These are phyloP conservation scores for Lathyrus tuberosus DNA, from an alignment of 306 rosid genomes.

Conservation along the genomic window DNA sequence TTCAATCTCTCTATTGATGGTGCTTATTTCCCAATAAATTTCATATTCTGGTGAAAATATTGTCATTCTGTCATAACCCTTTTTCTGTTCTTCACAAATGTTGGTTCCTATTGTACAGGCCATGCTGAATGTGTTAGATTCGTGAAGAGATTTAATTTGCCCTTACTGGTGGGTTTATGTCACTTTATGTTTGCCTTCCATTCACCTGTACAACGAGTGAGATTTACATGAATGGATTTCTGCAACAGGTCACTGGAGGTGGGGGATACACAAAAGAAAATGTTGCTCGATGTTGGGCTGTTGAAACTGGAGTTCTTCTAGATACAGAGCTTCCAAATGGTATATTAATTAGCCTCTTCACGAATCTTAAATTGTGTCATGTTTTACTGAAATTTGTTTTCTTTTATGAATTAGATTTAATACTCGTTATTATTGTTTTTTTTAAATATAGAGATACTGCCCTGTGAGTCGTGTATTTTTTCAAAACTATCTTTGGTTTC, in stretches of 20 bases:
- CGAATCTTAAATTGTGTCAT: slow-evolving; percentile 20
- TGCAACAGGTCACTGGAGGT: slow-evolving; percentile 89
- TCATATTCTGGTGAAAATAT: slow-evolving; percentile 36
- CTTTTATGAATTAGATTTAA: slow-evolving; percentile 27
- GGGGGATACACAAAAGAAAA: slow-evolving; percentile 99
- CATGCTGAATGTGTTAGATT: slow-evolving; percentile 96
- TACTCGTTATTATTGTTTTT: slow-evolving; percentile 10
- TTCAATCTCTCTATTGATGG: slow-evolving; percentile 99
- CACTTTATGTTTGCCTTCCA: slow-evolving; percentile 34
- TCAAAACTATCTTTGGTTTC: slow-evolving; percentile 12
- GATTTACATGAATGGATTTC: slow-evolving; percentile 35
- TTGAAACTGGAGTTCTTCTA: slow-evolving; percentile 96
- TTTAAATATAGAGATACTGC: slow-evolving; percentile 1
- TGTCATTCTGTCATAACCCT: slow-evolving; percentile 12
- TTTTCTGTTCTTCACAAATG: slow-evolving; percentile 21
- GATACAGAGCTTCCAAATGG: slow-evolving; percentile 96
- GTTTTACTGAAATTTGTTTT: slow-evolving; percentile 20
- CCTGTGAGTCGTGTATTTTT: neutral
- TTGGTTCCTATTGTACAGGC: slow-evolving; percentile 52
- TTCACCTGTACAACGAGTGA: slow-evolving; percentile 27
- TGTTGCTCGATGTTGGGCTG: slow-evolving; percentile 97
- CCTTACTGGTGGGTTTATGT: slow-evolving; percentile 74
- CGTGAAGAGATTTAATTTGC: slow-evolving; percentile 91
- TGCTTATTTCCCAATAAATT: slow-evolving; percentile 65
- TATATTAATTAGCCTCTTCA: slow-evolving; percentile 39